These are phyloP conservation scores for Ananas comosus DNA, from an alignment of 176 grass and related monocot genomes.

Conservation along the genomic window DNA sequence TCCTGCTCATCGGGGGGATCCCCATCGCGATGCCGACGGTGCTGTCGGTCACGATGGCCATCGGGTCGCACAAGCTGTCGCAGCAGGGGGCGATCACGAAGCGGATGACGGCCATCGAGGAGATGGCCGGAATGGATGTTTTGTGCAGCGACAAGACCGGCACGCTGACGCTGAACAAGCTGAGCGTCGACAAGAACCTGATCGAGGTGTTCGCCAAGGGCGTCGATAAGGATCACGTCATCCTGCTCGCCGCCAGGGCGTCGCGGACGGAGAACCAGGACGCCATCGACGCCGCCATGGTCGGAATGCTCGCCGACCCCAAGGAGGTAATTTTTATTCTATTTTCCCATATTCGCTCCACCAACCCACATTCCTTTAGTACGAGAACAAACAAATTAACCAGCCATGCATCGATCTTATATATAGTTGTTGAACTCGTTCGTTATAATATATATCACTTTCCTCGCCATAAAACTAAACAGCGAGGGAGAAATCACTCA, in stretches of 20 bases:
- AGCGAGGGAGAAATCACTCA: no score
- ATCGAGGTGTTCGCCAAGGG: conserved; percentile 78
- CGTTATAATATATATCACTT: no score
- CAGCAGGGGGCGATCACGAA: conserved; percentile 97
- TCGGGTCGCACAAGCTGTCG: conserved; percentile 89
- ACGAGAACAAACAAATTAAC: no score
- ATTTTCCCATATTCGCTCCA: background rate
- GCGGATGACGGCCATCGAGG: conserved; percentile 98
- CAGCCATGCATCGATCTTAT: no score
- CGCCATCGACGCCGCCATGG: conserved; percentile 96
- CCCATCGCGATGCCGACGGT: conserved; percentile 97
- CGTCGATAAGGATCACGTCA: conserved; percentile 76
- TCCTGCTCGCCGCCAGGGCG: conserved; percentile 66
- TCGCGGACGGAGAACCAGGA: conserved; percentile 95
- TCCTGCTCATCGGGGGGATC: conserved; percentile 95
- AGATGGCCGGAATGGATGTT: conserved; percentile 96
- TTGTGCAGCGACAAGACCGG: conserved; percentile 96
- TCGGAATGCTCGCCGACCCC: conserved; percentile 97
- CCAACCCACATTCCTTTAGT: no score
- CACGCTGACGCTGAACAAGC: conserved; percentile 88
- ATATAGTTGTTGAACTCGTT: no score
- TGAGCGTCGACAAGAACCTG: conserved; percentile 86
- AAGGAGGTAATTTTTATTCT: conserved; percentile 47
- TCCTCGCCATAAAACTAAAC: no score
- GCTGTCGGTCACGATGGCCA: conserved; percentile 91